Conservation (phyloP, 768 basidiomycete genomes). For the Russula virescens region DNA sequence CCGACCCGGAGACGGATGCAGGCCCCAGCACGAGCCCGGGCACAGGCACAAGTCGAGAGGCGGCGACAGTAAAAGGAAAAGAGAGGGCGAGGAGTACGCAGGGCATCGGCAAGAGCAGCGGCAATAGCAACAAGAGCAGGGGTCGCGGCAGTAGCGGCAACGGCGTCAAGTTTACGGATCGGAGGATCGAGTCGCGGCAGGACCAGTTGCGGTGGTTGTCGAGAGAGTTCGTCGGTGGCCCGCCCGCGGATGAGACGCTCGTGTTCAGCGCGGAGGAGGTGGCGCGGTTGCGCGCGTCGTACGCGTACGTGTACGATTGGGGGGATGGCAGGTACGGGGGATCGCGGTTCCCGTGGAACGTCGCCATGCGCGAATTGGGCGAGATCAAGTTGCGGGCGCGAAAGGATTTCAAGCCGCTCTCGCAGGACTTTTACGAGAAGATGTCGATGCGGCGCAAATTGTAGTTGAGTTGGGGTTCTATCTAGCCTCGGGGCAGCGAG, state of each 20-base stretch:
- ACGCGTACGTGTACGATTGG: conserved; percentile 42
- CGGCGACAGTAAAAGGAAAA: too few species aligned
- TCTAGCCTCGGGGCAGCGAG: neutral
- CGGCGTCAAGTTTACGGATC: conserved; percentile 32
- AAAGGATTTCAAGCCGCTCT: conserved; percentile 38
- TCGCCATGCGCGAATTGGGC: conserved; percentile 49
- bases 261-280: conserved; percentile 32
- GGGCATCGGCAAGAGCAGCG: too few species aligned
- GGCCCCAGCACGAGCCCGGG: too few species aligned
- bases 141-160: too few species aligned
- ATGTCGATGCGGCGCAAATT: conserved; percentile 27
- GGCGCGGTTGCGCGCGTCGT: conserved; percentile 43
- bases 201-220: conserved; percentile 43
- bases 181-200: conserved; percentile 42
- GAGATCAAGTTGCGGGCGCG: conserved; percentile 45
- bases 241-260: conserved; percentile 26
- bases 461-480: neutral
- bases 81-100: too few species aligned
- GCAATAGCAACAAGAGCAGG: too few species aligned
- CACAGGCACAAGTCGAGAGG: neutral
- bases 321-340: conserved; percentile 12
- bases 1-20: neutral
- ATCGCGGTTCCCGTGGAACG: conserved; percentile 48
- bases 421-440: conserved; percentile 41
- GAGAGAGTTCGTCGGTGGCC: conserved; percentile 35